phyloP scores from a whole-genome alignment of 2,329 filamentous ascomycete species.

The Trichoderma atrobrunneum region DNA sequence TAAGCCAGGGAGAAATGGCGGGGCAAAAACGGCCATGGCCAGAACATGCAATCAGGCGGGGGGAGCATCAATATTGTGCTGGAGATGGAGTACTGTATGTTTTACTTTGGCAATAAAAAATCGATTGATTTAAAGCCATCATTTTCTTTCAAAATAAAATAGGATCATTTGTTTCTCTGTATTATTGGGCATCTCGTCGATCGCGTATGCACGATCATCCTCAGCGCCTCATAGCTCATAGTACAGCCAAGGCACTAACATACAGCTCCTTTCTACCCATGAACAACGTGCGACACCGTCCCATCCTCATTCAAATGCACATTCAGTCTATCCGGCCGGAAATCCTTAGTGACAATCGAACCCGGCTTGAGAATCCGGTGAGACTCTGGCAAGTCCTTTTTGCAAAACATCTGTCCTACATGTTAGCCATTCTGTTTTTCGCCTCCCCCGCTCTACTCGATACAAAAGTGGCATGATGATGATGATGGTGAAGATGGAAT shows the following conservation, averaged over 20 bases:
- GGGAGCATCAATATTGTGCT: background rate
- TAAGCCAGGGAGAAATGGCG: conserved; percentile 24
- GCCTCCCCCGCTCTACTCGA: background rate
- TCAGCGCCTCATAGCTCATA: background rate
- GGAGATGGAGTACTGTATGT: no score
- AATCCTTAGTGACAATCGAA: conserved; percentile 58
- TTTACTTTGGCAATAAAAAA: background rate
- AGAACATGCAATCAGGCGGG: conserved; percentile 21
- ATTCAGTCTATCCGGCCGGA: conserved; percentile 53
- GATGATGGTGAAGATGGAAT: background rate
- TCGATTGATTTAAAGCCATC: background rate
- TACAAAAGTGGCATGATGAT: background rate
- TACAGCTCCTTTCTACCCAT: conserved; percentile 41
- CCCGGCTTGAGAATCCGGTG: conserved; percentile 57
- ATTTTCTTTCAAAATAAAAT: background rate
- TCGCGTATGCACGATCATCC: background rate
- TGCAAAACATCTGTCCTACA: conserved; percentile 53
- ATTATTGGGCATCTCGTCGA: background rate
- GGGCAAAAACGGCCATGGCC: conserved; percentile 23
- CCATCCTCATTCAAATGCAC: conserved; percentile 59
- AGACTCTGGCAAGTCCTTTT: conserved; percentile 55
- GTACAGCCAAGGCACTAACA: background rate
- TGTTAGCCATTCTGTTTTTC: background rate
- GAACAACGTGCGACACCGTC: conserved; percentile 56
- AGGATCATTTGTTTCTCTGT: background rate